Conservation (phyloP, 169 alveolate genomes). For the Eimeria zaria region DNA sequence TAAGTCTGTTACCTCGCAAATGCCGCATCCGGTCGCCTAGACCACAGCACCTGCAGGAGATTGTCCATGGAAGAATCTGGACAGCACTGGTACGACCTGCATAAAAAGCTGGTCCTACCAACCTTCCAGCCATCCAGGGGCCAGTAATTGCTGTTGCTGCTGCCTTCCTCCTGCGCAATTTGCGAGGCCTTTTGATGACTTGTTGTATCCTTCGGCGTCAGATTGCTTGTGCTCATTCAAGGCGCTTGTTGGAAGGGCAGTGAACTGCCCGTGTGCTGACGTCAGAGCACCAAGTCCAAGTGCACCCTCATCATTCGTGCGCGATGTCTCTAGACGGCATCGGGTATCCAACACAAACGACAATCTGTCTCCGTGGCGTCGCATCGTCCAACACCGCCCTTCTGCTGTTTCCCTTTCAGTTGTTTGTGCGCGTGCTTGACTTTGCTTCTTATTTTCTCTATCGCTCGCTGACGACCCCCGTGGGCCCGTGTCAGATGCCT, state of each 20-base stretch:
- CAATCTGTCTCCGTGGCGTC: conserved; percentile 57
- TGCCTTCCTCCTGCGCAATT: neutral
- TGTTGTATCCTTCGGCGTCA: neutral
- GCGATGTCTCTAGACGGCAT: neutral
- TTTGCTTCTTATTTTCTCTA: neutral
- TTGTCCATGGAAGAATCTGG: neutral
- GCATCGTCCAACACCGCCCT: conserved; percentile 60
- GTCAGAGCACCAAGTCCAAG: neutral
- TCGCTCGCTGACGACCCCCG: neutral
- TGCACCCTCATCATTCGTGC: neutral
- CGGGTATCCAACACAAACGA: conserved; percentile 59
- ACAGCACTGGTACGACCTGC: neutral
- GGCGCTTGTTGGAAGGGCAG: neutral
- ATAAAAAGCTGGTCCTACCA: neutral
- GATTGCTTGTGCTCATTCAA: neutral
- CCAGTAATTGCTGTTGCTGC: conserved; percentile 34
- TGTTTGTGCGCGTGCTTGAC: neutral
- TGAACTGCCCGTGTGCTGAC: neutral
- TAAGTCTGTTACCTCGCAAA: neutral
- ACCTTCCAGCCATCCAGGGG: conserved; percentile 72
- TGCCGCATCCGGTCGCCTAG: neutral
- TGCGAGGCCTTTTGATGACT: neutral
- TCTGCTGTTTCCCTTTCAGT: neutral
- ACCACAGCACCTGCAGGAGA: neutral
- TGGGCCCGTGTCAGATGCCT: neutral